Base-by-base conservation (phyloP, 208 protist species). In the Acanthamoeba quina region DNA sequence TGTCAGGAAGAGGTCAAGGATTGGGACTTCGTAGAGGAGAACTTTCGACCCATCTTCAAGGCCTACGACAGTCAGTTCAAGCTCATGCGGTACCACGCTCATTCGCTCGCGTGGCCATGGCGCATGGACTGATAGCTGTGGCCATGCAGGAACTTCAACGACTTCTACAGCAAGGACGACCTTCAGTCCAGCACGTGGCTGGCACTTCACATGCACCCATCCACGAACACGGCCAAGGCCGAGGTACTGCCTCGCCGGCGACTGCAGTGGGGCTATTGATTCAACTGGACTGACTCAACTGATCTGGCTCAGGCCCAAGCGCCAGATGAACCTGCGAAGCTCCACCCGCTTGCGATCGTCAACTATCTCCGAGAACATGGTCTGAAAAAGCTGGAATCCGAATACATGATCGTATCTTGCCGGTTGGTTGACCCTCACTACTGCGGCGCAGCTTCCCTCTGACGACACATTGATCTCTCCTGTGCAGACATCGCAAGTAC, bases 101-200 rank as follows among this genome's bases (percentile, higher is more conserved):
- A 5, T 56, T 2, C 52, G 11, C 2, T 13, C 52, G 41, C 41
- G 41, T 44, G 41, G 3, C 41, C 3, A 10, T 47, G 41, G 3
- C 9, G 41, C 41, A 47, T 47, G 41, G 9, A 47, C 41, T 47
- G 41, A 47, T 47, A 5, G 41, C 41, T 47, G 41, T 47, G 41
- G 41, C 9, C 3, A 47, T 47, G 41, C 41, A 56, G 52, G 17
- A 68, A 47, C 31, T 90, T 31, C 56, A 62, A 90, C 13, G 83
- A 90, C 44, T 90, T 90, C 56, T 90, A 72, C 56, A 90, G 83
- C 56, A 64, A 90, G 31, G 83, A 90, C 31, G 83, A 90, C 58
- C 60, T 90, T 7, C 83, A 70, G 21, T 64, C 83, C 47, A 70
- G 13, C 34, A 70, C 83, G 21, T 90, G 83, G 83, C 34, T 90